Conservation (phyloP, 1,139 yeast species). For the Blastobotrys serpentis region DNA sequence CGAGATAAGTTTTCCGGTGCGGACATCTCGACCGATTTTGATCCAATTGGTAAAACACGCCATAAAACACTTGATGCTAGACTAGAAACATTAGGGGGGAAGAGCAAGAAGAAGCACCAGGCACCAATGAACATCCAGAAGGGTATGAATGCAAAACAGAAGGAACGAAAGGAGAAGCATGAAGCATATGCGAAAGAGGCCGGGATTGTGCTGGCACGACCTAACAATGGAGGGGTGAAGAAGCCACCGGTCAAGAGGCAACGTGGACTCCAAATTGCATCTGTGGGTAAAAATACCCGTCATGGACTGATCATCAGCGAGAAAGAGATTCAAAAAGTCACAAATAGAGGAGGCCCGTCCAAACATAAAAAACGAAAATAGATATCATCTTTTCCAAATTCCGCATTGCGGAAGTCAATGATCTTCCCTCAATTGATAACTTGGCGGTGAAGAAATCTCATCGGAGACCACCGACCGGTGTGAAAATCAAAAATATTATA, state of each 20-base stretch:
- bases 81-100: conserved; percentile 50
- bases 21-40: conserved; percentile 66
- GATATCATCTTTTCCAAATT: neutral
- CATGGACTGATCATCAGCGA: conserved; percentile 78
- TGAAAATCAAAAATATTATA: too few relatives aligned
- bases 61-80: conserved; percentile 71
- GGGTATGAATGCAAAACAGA: conserved; percentile 68
- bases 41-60: conserved; percentile 78
- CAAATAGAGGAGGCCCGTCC: conserved; percentile 11
- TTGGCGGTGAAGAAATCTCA: too few relatives aligned
- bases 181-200: conserved; percentile 84
- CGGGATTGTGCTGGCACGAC: conserved; percentile 67
- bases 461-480: too few relatives aligned
- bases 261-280: conserved; percentile 74
- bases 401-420: neutral
- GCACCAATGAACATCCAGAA: conserved; percentile 88
- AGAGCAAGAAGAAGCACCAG: conserved; percentile 53
- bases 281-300: conserved; percentile 75
- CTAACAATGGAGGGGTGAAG: conserved; percentile 51
- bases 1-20: conserved; percentile 60
- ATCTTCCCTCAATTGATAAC: too few relatives aligned
- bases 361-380: conserved; percentile 4
- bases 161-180: conserved; percentile 51
- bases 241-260: conserved; percentile 48
- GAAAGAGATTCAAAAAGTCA: conserved; percentile 53